A percentile compares a stretch with the other conserved stretches of the same genome.
Evolutionary conservation across 192 early-diverging fungal genomes (phyloP).

Genomic region (Spinellus fusiger): DNA sequence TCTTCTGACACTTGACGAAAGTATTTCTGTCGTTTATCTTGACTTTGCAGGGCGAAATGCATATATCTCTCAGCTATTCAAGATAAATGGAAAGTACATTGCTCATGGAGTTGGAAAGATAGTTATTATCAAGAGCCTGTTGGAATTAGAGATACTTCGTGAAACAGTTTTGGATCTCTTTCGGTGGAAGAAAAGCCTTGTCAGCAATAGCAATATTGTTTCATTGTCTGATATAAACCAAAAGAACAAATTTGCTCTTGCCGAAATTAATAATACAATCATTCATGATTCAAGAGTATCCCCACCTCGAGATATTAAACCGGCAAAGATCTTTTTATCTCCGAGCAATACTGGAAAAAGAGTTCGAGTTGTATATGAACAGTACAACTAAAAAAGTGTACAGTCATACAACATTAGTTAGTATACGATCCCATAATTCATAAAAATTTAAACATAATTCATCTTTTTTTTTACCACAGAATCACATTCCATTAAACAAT

Average conservation of each 20-base stretch:
- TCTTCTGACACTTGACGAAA: not conserved
- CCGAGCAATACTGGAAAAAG: not conserved
- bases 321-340: not conserved
- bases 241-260: not conserved
- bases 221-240: not conserved
- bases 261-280: not conserved
- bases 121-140: not conserved
- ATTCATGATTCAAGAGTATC: not conserved
- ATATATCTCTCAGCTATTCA: not conserved
- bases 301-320: not conserved
- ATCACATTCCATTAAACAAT: no score
- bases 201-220: not conserved
- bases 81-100: not conserved
- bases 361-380: no score
- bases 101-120: constrained; percentile 1
- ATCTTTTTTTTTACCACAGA: no score
- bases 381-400: no score
- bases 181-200: not conserved
- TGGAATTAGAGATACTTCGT: not conserved
- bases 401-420: no score
- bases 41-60: not conserved
- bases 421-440: no score
- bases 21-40: not conserved
- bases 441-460: no score
- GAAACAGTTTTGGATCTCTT: not conserved